Evolutionary conservation across 2,329 filamentous ascomycete species (phyloP).

Genomic region (Gnomoniopsis sp.): DNA sequence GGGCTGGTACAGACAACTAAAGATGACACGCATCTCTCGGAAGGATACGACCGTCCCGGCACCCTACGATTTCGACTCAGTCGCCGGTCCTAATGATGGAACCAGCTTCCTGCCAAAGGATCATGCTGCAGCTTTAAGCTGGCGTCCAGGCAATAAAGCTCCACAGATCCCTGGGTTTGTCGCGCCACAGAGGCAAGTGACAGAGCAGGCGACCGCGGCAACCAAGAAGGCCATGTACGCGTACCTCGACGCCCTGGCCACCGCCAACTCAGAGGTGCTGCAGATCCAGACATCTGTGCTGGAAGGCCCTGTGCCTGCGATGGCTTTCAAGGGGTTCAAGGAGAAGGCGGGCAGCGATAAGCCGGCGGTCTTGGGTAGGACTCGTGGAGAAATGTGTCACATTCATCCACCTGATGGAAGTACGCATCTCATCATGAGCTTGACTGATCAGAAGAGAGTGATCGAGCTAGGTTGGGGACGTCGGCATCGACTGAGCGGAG

Average conservation of each 20-base stretch:
- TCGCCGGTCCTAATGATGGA: constrained; percentile 16
- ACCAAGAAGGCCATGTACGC: constrained; percentile 23
- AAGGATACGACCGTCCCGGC: constrained; percentile 23
- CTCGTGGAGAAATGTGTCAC: constrained; percentile 34
- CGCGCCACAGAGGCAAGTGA: constrained; percentile 36
- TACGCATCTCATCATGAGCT: constrained; percentile 33
- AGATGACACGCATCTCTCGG: constrained; percentile 18
- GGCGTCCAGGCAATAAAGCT: constrained; percentile 15
- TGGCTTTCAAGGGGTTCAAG: constrained; percentile 20
- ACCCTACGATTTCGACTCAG: constrained; percentile 20
- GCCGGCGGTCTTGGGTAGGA: constrained; percentile 9
- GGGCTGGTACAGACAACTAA: constrained; percentile 19
- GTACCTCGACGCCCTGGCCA: constrained; percentile 24
- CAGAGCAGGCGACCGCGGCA: constrained; percentile 18
- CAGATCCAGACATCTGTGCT: constrained; percentile 26
- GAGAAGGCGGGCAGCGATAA: constrained; percentile 19
- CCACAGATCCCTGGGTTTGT: constrained; percentile 29
- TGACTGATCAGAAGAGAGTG: constrained; percentile 32
- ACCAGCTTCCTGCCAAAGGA: constrained; percentile 14
- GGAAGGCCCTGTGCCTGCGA: constrained; percentile 30
- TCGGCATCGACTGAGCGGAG: constrained; percentile 33
- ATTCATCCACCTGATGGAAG: constrained; percentile 36
- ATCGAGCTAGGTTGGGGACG: constrained; percentile 38
- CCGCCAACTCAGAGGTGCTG: constrained; percentile 27
- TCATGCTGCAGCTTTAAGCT: constrained; percentile 1